These are phyloP conservation scores for Brettanomyces sp. DNA, from an alignment of 805 yeast species.

Conservation along the genomic window DNA sequence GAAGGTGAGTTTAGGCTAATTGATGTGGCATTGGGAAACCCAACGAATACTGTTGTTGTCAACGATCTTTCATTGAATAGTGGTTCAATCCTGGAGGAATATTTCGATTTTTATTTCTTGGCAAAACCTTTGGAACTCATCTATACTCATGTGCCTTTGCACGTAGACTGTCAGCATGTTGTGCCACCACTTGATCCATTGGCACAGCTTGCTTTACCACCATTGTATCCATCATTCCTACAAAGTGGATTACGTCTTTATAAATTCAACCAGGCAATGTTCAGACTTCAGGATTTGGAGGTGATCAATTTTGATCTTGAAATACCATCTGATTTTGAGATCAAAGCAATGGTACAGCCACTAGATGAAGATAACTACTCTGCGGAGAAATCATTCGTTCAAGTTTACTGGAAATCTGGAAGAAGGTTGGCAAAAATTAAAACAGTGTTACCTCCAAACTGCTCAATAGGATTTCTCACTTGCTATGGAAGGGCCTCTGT, in stretches of 20 bases:
- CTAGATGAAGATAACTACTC: slow-evolving; percentile 28
- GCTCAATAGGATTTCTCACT: slow-evolving; percentile 60
- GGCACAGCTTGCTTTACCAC: slow-evolving; percentile 72
- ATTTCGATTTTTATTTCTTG: slow-evolving; percentile 53
- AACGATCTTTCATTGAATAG: slow-evolving; percentile 31
- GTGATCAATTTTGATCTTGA: slow-evolving; percentile 68
- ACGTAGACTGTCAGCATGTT: slow-evolving; percentile 74
- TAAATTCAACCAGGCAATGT: slow-evolving; percentile 69
- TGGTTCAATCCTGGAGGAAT: slow-evolving; percentile 12
- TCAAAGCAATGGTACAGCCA: slow-evolving; percentile 47
- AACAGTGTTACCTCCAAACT: slow-evolving; percentile 67
- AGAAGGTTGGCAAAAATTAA: slow-evolving; percentile 68
- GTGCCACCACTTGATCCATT: slow-evolving; percentile 75
- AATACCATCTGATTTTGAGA: slow-evolving; percentile 63
- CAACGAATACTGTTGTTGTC: slow-evolving; percentile 32
- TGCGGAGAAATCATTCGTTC: slow-evolving; percentile 52
- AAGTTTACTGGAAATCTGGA: slow-evolving; percentile 60
- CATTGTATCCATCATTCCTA: slow-evolving; percentile 77
- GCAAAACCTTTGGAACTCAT: slow-evolving; percentile 67
- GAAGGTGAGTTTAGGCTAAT: slow-evolving; percentile 74
- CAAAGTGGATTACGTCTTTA: slow-evolving; percentile 46
- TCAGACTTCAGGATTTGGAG: slow-evolving; percentile 67
- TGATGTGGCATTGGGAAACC: slow-evolving; percentile 62
- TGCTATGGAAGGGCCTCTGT: slow-evolving; percentile 40
- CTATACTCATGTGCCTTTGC: slow-evolving; percentile 80